Percentiles rank a stretch among this genome's conserved stretches.
Conservation (phyloP, 78 protist genomes). For the Bodo saltans region DNA sequence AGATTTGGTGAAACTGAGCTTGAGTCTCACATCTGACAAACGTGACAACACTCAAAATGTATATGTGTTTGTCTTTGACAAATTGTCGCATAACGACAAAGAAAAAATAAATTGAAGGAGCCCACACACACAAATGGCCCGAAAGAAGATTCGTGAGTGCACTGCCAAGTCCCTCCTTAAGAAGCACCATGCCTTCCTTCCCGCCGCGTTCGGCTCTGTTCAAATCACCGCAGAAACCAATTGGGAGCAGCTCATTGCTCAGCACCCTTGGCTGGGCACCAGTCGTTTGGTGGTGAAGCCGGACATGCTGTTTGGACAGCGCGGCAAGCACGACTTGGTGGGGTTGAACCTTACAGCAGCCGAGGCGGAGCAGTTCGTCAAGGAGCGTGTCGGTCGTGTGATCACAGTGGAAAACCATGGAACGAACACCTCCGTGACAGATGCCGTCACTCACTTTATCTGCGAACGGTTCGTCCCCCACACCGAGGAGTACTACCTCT, state of each 20-base stretch:
- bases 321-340: slow-evolving; percentile 75
- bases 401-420: slow-evolving; percentile 1
- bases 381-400: slow-evolving; percentile 46
- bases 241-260: slow-evolving; percentile 7
- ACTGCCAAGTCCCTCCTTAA: too few species aligned
- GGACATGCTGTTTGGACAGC: slow-evolving; percentile 67
- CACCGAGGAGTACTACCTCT: slow-evolving; percentile 66
- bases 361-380: slow-evolving; percentile 52
- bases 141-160: too few species aligned
- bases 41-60: too few species aligned
- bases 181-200: too few species aligned
- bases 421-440: too few species aligned
- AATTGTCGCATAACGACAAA: too few species aligned
- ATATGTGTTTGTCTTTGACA: too few species aligned
- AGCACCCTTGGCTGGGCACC: slow-evolving; percentile 42
- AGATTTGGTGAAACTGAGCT: too few species aligned
- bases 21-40: too few species aligned
- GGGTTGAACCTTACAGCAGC: slow-evolving; percentile 52
- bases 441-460: slow-evolving; percentile 55
- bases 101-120: too few species aligned
- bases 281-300: slow-evolving; percentile 76
- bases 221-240: slow-evolving; percentile 37
- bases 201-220: too few species aligned
- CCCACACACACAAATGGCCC: too few species aligned
- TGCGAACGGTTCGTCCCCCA: slow-evolving; percentile 80